Evolutionary conservation across 2,329 filamentous ascomycete species (phyloP), one percentile per base, ranked within the genome.

Genomic region (Alternaria sp.): DNA sequence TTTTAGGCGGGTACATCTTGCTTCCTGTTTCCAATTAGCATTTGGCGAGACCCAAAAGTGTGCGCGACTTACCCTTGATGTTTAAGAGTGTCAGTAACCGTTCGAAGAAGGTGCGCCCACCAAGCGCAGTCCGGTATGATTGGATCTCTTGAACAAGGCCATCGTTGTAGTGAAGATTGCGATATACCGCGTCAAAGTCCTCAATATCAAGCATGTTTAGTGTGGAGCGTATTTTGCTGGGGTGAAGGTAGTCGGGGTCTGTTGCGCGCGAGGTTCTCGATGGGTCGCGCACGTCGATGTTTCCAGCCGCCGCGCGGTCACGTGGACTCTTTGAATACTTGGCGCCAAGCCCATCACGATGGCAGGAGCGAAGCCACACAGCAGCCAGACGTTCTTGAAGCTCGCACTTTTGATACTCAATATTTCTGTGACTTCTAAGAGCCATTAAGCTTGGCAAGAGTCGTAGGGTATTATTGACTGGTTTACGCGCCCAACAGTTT

Each of bases 91-190:
- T 88, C 64, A 96, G 82, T 44, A 96, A 88, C 57, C 91, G 88
- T 78, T 96, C 93, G 74, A 95, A 90, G 80, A 96, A 96, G 61
- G 95, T 86, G 61, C 86, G 83, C 69, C 91, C 90, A 64, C 90
- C 88, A 19, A 93, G 84, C 52, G 81, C 85, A 73, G 89, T 91
- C 69, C 92, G 89, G 74, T 88, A 88, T 28, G 84, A 81, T 62
- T 90, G 85, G 58, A 93, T 92, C 51, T 88, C 85, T 51, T 89
- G 85, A 59, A 75, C 65, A 23, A 77, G 64, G 40, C 69, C 73
- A 28, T 72, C 62, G 13, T 61, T 71, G 51, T 79, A 79, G 30
- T 62, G 64, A 5, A 71, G 65, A 7, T 67, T 68, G 19, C 71
- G 84, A 69, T 95, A 96, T 1, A 93, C 87, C 9, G 87, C 83